Base-by-base conservation (phyloP, 257 asterid genomes). In the Cordia subcordata region DNA sequence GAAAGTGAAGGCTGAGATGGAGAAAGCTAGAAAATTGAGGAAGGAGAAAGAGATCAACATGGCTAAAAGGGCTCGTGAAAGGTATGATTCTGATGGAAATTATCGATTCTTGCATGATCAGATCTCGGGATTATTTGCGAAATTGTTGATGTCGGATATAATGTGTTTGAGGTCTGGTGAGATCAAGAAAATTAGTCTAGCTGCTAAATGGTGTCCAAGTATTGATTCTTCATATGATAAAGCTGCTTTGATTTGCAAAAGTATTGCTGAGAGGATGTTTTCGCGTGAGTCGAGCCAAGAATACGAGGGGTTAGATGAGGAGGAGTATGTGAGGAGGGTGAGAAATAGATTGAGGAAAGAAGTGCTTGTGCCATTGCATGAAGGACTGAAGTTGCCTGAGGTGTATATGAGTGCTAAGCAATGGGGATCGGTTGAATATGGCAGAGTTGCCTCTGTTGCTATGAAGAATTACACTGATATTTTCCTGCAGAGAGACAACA, bases 181-280 rank as follows among this genome's bases (percentile, higher is more conserved):
- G 22, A 10, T 49, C 13, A 21, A 49, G 4, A 53, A n/a, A 33
- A 45, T 62, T 12, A 62, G 60, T 20, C 55, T 62, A 0, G 68
- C 68, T 13, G 60, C 64, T 15, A 62, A 56, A 22, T 68, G 68
- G 69, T 62, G 69, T 49, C 74, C 69, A 23, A 35, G 50, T 12
- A 16, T 68, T 23, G 74, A 62, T 49, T 62, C 74, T 37, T 68
- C 74, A 4, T 49, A 35, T 40, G 68, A 68, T 50, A 68, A 11
- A n/a, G 17, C 68, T 4, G 55, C 58, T 27, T 14, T 68, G 3
- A 46, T 62, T 14, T 68, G 74, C 19, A 53, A 40, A 68, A 56
- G 64, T 40, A 47, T 68, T 49, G 73, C 60, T 5, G n/a, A 46
- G 10, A 60, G 20, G 46, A 12, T 54, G 0, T 63, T 44, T n/a